Conservation (phyloP, 1,139 yeast species). For the Candida mesenterica region DNA sequence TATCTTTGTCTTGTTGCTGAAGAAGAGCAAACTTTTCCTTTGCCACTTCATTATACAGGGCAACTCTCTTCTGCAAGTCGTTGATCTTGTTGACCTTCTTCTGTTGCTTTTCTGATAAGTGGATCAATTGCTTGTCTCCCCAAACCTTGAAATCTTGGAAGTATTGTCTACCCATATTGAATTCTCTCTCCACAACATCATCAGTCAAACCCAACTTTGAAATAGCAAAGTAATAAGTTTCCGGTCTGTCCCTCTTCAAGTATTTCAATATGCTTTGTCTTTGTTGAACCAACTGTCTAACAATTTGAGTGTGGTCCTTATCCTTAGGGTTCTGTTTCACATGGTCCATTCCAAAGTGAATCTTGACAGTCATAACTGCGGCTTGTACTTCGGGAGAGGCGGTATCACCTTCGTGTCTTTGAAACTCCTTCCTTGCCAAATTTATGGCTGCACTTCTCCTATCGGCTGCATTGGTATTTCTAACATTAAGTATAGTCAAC, state of each 20-base stretch:
- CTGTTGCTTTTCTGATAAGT: conserved; percentile 42
- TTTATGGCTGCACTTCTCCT: conserved; percentile 56
- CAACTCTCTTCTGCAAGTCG: conserved; percentile 44
- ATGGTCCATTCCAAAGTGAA: conserved; percentile 77
- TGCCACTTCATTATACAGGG: conserved; percentile 41
- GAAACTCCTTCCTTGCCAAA: conserved; percentile 76
- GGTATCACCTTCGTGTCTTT: conserved; percentile 83
- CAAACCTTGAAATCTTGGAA: conserved; percentile 84
- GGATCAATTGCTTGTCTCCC: conserved; percentile 56
- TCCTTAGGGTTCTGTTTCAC: conserved; percentile 74
- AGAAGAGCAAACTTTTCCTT: conserved; percentile 34
- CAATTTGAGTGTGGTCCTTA: conserved; percentile 60
- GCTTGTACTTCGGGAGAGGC: conserved; percentile 97
- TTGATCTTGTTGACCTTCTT: conserved; percentile 30
- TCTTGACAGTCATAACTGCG: conserved; percentile 78
- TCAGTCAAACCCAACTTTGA: conserved; percentile 87
- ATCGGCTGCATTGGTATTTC: conserved; percentile 64
- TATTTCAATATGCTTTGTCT: conserved; percentile 83
- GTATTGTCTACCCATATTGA: conserved; percentile 80
- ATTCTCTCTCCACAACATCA: conserved; percentile 72
- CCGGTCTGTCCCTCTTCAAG: conserved; percentile 74
- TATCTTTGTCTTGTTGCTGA: conserved; percentile 9
- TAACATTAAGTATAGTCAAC: conserved; percentile 68
- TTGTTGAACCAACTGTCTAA: conserved; percentile 82
- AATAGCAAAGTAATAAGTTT: conserved; percentile 80